Base-by-base conservation (phyloP, 139 green algal species). In the Picochlorum sp. region DNA sequence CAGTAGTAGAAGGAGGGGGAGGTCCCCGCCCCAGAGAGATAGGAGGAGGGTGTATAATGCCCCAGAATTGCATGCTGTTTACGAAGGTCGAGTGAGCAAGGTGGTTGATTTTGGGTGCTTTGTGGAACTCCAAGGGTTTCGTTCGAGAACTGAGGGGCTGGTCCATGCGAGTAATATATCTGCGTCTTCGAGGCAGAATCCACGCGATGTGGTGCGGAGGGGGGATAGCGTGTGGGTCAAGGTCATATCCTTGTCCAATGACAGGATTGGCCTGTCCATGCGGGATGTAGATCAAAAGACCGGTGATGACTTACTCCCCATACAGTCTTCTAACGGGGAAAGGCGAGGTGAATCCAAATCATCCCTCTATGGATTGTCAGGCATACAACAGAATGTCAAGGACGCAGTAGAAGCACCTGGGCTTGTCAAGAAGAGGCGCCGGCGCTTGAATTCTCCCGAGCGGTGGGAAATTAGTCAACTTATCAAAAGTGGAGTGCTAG, bases 41-140 rank as follows among this genome's bases (percentile, higher is more conserved):
- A 30, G 58, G 51, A 23, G 62, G 54, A 8, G 30, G 18, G 7
- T 85, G 62, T 70, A 67, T 2, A 79, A 85, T 4, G 79, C 78
- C 45, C 79, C 89, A 2, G 85, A 86, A 75, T 65, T 92, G 18
- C 89, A 85, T 20, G 77, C 60, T 2, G 74, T 95, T 52, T 97
- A 94, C 73, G 65, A 71, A 16, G 83, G 81, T 7, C 54, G 49
- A 1, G 85, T 96, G n/a, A 85, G 72, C 16, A 79, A 79, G 51
- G 79, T 95, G 31, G 92, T 97, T 87, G 91, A 97, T 66, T 96
- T 96, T 80, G 93, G 93, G 9, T 90, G 79, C 75, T 99, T 99
- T 72, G 90, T 97, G 60, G 86, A 96, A 79, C 78, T 99, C 54
- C 38, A 63, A 16, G 82, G 84, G 47, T 82, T 94, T 54, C 51